Base-by-base conservation (phyloP, 106 monocot genomes). In the Agapanthus africanus region DNA sequence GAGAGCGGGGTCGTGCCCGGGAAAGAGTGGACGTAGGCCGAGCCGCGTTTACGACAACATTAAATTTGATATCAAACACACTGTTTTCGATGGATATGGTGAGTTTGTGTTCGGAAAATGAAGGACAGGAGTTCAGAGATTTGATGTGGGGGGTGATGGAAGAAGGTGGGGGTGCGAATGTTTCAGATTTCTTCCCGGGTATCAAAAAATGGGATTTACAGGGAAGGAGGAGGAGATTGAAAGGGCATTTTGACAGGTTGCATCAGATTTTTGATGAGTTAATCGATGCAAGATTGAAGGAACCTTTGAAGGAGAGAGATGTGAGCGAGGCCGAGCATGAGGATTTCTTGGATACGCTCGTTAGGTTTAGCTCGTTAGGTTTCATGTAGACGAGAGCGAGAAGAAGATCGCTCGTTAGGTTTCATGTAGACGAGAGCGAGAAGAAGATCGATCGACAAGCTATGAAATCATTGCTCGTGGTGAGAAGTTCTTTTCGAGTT, bases 41-140 rank as follows among this genome's bases (percentile, higher is more conserved):
- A 19, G 73, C 37, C 0, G 76, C 73, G 14, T 77, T 77, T 61
- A 54, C 14, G 10, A 69, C 80, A 1, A 41, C 31, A 11, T 38
- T 84, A 6, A 84, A 84, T 35, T 28, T 77, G 61, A 27, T 81
- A 4, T 79, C 86, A 7, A 49, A 40, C 68, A 79, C 76, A 35
- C 37, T 79, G 62, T 82, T 86, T 59, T 82, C 86, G 2, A 52
- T 28, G 40, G 82, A 86, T 39, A 27, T 79, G 25, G 37, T 49
- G n/a, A n/a, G n/a, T n/a, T n/a, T n/a, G n/a, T n/a, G n/a, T n/a
- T n/a, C n/a, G n/a, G 44, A 49, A 1, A 40, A 67, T 23, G n/a
- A n/a, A n/a, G 68, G 65, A 0, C 64, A 37, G 11, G 67, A 71
- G 16, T 74, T 85, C 26, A 79, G 54, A 44, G 70, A 41, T 4